These are phyloP conservation scores for Mortierella sp. DNA, from an alignment of 371 early-diverging fungal species.

Conservation along the genomic window DNA sequence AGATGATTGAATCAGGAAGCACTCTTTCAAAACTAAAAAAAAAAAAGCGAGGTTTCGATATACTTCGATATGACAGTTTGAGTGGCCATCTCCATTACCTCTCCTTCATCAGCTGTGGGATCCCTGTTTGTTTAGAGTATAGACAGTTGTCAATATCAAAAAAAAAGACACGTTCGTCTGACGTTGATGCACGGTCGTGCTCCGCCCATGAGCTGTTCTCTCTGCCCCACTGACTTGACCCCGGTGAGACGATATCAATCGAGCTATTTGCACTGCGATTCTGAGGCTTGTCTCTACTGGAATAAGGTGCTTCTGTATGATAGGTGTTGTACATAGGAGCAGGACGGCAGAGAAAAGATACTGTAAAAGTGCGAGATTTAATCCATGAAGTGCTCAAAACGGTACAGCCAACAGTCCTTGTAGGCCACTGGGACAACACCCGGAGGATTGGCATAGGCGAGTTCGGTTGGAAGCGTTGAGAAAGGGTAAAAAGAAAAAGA, in stretches of 20 bases:
- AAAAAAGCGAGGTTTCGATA: slow-evolving; percentile 14
- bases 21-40: not conserved
- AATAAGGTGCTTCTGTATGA: not conserved
- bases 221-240: not conserved
- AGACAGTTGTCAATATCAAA: slow-evolving; percentile 90
- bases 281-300: not conserved
- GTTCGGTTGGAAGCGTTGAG: no score
- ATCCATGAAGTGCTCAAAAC: not conserved
- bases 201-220: not conserved
- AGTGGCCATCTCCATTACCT: not conserved
- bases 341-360: not conserved
- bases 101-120: slow-evolving; percentile 68
- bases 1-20: not conserved
- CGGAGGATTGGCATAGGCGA: no score
- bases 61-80: no score
- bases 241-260: not conserved
- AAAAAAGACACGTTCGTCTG: slow-evolving; percentile 68
- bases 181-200: not conserved
- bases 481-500: no score
- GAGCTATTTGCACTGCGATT: not conserved
- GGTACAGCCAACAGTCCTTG: not conserved
- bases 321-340: not conserved
- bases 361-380: not conserved
- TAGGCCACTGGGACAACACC: not conserved
- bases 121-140: slow-evolving; percentile 74